Percentiles rank a stretch among this genome's conserved stretches.
Conservation (phyloP, 306 rosid species). For the Dalbergia cultrata region DNA sequence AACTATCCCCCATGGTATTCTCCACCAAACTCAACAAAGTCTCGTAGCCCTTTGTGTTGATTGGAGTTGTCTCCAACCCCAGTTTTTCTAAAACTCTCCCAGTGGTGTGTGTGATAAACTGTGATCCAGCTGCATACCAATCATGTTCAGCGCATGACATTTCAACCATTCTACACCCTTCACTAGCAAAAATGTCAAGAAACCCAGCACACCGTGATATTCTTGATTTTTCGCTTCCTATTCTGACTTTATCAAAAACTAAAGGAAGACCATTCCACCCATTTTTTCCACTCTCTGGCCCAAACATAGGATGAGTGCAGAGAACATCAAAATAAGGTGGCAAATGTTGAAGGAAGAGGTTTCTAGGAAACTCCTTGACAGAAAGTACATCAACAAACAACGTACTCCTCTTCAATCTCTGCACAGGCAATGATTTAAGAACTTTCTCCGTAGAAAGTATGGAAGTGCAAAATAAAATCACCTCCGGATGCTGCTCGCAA, state of each 20-base stretch:
- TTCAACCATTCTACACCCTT: slow-evolving; percentile 93
- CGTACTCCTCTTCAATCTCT: slow-evolving; percentile 82
- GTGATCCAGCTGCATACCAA: slow-evolving; percentile 87
- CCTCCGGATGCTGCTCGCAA: slow-evolving; percentile 95
- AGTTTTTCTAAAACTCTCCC: slow-evolving; percentile 83
- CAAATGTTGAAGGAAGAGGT: slow-evolving; percentile 71
- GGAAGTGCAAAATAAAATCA: slow-evolving; percentile 84
- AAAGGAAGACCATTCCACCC: slow-evolving; percentile 83
- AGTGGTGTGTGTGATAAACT: slow-evolving; percentile 86
- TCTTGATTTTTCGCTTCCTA: slow-evolving; percentile 67
- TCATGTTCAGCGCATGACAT: slow-evolving; percentile 95
- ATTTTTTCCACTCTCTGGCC: slow-evolving; percentile 91
- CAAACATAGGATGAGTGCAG: slow-evolving; percentile 97
- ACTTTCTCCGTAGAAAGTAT: slow-evolving; percentile 86
- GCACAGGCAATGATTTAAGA: slow-evolving; percentile 77
- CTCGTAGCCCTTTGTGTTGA: slow-evolving; percentile 83
- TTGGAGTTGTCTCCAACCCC: slow-evolving; percentile 72
- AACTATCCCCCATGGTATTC: slow-evolving; percentile 91
- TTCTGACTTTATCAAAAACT: slow-evolving; percentile 80
- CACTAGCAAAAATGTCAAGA: slow-evolving; percentile 78
- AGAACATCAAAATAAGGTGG: slow-evolving; percentile 77
- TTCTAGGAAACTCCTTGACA: slow-evolving; percentile 89
- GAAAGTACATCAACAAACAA: slow-evolving; percentile 94
- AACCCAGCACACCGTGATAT: slow-evolving; percentile 68
- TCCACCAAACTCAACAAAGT: slow-evolving; percentile 84